Evolutionary conservation across 2,329 filamentous ascomycete species (phyloP).

Genomic region (Aspergillus sp.): DNA sequence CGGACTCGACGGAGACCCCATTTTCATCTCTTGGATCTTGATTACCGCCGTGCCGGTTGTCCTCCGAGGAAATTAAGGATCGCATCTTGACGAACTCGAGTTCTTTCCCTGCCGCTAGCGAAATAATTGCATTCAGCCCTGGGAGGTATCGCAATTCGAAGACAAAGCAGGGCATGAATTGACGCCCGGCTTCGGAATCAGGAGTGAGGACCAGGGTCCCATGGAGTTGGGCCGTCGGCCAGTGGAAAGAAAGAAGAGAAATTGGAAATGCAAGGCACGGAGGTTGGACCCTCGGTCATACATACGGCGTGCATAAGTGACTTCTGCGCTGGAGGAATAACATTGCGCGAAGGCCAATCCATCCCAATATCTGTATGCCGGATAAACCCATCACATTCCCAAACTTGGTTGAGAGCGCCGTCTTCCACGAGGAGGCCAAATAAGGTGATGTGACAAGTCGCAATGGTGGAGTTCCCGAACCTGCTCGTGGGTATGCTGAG

Average conservation of each 20-base stretch:
- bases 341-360: constrained; percentile 3
- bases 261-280: constrained; percentile 19
- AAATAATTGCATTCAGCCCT: neutral
- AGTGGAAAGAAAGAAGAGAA: constrained; percentile 1
- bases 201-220: neutral
- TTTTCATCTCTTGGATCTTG: neutral
- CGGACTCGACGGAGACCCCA: neutral
- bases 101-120: neutral
- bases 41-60: neutral
- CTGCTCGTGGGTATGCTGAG: neutral
- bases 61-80: neutral
- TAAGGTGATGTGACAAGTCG: constrained; percentile 19
- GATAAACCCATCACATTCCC: constrained; percentile 15
- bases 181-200: neutral
- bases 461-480: constrained; percentile 15
- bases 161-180: neutral
- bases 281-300: constrained; percentile 1
- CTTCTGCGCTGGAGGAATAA: constrained; percentile 5
- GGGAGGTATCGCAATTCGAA: neutral
- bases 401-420: constrained; percentile 2
- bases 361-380: constrained; percentile 11
- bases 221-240: constrained; percentile 1
- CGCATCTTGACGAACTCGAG: neutral
- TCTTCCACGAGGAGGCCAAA: constrained; percentile 17
- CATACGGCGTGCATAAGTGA: constrained; percentile 15